Evolutionary conservation across 441 rosid genomes (phyloP), one percentile per base, ranked within the genome.

Genomic region (Macaranga tanarius): DNA sequence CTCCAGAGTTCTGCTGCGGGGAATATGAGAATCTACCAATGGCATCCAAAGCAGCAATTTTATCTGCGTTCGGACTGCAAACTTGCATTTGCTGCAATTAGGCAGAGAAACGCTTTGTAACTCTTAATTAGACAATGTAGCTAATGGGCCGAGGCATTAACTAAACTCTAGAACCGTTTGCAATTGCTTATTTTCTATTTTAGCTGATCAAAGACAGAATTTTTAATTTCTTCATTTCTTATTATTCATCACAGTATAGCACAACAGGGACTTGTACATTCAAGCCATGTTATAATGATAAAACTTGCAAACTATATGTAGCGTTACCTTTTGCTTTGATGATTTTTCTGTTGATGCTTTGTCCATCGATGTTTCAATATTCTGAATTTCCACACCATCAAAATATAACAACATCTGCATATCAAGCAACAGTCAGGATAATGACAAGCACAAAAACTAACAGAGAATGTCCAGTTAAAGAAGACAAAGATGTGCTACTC

Each of bases 351-450:
- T 45, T 50, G 55, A 52, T 4, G 60, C 54, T 16, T 66, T 58
- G 71, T 83, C 86, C 31, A 67, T 73, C 59, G 77, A 67, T 76
- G 69, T 74, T 77, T 77, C 83, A 52, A 64, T 70, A 73, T 76
- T 79, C 60, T 61, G 73, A 62, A 88, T 80, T 68, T 86, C 81
- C 83, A 93, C 65, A 71, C 20, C 85, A 73, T 86, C 91, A 57
- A 75, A 23, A 71, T 73, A 91, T 69, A 93, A 82, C 78, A 93
- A 77, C 65, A 93, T 76, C 97, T 93, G 87, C 80, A 83, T 47
- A 63, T 44, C 62, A 67, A 74, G 62, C 73, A 68, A 73, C 47
- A 62, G 56, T 56, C 44, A 65, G 38, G 72, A 63, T 48, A 64
- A 68, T 7, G 62, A 26, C 40, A 17, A 47, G 19, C 59, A 65